These are phyloP conservation scores for Pseudopyrenochaeta lycopersici DNA, from an alignment of 2,329 filamentous ascomycete species.

Conservation along the genomic window DNA sequence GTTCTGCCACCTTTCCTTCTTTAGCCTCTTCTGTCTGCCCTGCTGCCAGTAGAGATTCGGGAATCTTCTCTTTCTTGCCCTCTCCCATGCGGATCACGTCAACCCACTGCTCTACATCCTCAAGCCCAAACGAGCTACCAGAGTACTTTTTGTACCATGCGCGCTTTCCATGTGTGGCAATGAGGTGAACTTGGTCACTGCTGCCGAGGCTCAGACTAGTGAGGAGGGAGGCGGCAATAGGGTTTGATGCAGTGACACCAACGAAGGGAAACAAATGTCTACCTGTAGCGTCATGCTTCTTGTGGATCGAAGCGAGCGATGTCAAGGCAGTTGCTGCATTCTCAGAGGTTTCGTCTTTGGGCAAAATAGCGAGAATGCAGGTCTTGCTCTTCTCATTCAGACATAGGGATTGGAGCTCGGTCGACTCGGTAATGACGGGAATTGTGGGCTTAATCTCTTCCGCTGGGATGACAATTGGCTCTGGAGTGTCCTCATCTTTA, in stretches of 20 bases:
- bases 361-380: constrained; percentile 74
- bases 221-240: constrained; percentile 64
- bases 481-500: constrained; percentile 54
- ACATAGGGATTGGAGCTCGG: constrained; percentile 75
- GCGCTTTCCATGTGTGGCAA: constrained; percentile 85
- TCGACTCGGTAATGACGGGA: constrained; percentile 68
- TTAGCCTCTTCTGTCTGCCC: constrained; percentile 27
- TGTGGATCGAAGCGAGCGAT: constrained; percentile 75
- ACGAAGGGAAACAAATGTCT: constrained; percentile 85
- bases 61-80: constrained; percentile 76
- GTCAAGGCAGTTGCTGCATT: constrained; percentile 52
- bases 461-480: constrained; percentile 62
- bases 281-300: constrained; percentile 74
- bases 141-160: constrained; percentile 84
- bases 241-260: constrained; percentile 71
- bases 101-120: constrained; percentile 82
- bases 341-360: constrained; percentile 56
- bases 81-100: constrained; percentile 92
- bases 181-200: constrained; percentile 69
- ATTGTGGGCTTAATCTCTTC: constrained; percentile 67
- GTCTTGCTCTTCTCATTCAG: constrained; percentile 79
- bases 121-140: constrained; percentile 63
- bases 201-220: constrained; percentile 68
- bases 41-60: constrained; percentile 56
- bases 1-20: constrained; percentile 32